phyloP scores from a whole-genome alignment of 2,329 filamentous ascomycete genomes.

The Curvularia sp. region DNA sequence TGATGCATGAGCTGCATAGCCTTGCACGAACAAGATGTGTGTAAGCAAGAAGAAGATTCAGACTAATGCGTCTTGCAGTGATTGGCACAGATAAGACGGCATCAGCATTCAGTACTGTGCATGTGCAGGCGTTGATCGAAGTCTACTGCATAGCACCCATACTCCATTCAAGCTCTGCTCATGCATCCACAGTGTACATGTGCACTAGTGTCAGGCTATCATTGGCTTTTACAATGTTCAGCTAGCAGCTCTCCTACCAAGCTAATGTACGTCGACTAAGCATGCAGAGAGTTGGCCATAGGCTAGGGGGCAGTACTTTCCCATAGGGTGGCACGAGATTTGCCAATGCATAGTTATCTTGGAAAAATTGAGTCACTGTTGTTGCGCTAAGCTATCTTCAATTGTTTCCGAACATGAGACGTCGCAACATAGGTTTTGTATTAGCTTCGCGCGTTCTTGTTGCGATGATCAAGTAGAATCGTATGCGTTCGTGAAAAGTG shows the following conservation, averaged over 20 bases:
- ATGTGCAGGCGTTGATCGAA: not conserved
- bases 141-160: not conserved
- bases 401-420: too few species aligned
- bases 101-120: not conserved
- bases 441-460: too few species aligned
- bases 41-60: not conserved
- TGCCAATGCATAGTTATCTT: too few species aligned
- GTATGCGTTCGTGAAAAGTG: too few species aligned
- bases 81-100: not conserved
- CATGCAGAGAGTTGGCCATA: not conserved
- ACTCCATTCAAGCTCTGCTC: not conserved
- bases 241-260: not conserved
- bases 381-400: too few species aligned
- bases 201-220: not conserved
- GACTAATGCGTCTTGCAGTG: not conserved
- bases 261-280: not conserved
- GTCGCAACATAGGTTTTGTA: too few species aligned
- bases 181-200: not conserved
- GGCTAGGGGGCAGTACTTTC: not conserved
- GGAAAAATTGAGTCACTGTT: too few species aligned
- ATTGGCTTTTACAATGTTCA: not conserved
- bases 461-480: too few species aligned
- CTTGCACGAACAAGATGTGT: too few species aligned
- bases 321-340: not conserved
- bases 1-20: too few species aligned